A percentile compares a stretch with the other conserved stretches of the same genome.
Conservation (phyloP, 2,329 filamentous ascomycete species). For the Westerdykella ornata region DNA sequence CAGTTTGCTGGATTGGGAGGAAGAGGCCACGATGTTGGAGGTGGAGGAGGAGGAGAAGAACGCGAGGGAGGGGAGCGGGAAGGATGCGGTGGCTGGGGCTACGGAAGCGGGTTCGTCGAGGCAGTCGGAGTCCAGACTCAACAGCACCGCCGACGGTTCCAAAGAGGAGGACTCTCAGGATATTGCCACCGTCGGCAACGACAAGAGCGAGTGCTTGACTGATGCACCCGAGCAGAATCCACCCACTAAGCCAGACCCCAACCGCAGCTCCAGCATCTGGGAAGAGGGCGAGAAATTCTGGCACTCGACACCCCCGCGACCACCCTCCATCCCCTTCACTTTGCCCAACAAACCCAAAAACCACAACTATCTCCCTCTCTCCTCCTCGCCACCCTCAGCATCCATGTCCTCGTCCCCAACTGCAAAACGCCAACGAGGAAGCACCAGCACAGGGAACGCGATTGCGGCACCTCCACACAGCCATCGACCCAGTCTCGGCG, state of each 20-base stretch:
- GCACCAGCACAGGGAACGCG: too few relatives aligned
- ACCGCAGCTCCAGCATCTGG: constrained; percentile 22
- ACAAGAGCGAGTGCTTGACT: background rate
- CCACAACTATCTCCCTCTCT: constrained; percentile 7
- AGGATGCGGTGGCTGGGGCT: too few relatives aligned
- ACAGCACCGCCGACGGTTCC: background rate
- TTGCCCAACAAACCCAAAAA: constrained; percentile 14
- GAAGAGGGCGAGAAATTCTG: constrained; percentile 30
- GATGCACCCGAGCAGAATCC: background rate
- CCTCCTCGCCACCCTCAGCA: constrained; percentile 8
- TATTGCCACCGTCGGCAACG: background rate
- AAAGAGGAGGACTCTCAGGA: background rate
- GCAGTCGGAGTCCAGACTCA: background rate
- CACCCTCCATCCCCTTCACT: constrained; percentile 1
- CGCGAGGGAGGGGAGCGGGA: background rate
- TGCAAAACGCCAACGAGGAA: too few relatives aligned
- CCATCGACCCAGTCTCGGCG: background rate
- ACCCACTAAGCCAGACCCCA: background rate
- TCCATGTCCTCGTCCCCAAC: background rate
- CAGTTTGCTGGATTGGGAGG: constrained; percentile 18
- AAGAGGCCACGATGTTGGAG: constrained; percentile 17
- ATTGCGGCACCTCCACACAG: background rate
- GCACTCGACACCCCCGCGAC: constrained; percentile 15
- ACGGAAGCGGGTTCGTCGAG: too few relatives aligned
- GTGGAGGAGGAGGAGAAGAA: constrained; percentile 2